Percentiles rank a stretch among this genome's conserved stretches.
phyloP scores from a whole-genome alignment of 208 protist genomes.

The Leishmania lainsoni region DNA sequence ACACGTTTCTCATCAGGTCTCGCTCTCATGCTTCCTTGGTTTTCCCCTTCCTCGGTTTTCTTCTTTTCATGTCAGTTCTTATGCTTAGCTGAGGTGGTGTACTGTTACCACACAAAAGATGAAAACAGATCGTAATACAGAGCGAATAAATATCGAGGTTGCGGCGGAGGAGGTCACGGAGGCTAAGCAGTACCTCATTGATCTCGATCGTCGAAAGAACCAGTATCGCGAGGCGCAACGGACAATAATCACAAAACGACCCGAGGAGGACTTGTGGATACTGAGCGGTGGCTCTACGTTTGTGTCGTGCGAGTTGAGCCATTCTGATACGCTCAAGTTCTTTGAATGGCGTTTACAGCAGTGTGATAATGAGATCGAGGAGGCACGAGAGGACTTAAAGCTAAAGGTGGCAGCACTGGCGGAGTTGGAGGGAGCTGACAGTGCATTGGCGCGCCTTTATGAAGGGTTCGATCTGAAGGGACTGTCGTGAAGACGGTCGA shows the following conservation, averaged over 20 bases:
- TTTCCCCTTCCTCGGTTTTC: background rate
- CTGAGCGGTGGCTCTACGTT: constrained; percentile 82
- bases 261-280: constrained; percentile 68
- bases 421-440: constrained; percentile 78
- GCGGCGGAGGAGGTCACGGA: constrained; percentile 69
- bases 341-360: constrained; percentile 62
- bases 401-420: constrained; percentile 76
- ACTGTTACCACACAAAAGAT: constrained; percentile 2
- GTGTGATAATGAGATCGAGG: constrained; percentile 66
- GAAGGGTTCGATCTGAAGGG: constrained; percentile 74
- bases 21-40: background rate
- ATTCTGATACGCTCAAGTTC: constrained; percentile 54
- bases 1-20: background rate
- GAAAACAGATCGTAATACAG: constrained; percentile 33
- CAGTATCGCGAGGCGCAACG: constrained; percentile 80
- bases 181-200: constrained; percentile 66
- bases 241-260: constrained; percentile 38
- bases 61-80: background rate
- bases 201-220: constrained; percentile 79
- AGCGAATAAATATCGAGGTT: constrained; percentile 50
- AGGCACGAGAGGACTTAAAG: constrained; percentile 70
- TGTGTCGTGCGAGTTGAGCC: constrained; percentile 68
- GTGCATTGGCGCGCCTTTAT: constrained; percentile 64
- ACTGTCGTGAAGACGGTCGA: constrained; percentile 12
- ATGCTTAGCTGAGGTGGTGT: background rate